Evolutionary conservation across 2,329 filamentous ascomycete species (phyloP).

Genomic region (Cercospora sp.): DNA sequence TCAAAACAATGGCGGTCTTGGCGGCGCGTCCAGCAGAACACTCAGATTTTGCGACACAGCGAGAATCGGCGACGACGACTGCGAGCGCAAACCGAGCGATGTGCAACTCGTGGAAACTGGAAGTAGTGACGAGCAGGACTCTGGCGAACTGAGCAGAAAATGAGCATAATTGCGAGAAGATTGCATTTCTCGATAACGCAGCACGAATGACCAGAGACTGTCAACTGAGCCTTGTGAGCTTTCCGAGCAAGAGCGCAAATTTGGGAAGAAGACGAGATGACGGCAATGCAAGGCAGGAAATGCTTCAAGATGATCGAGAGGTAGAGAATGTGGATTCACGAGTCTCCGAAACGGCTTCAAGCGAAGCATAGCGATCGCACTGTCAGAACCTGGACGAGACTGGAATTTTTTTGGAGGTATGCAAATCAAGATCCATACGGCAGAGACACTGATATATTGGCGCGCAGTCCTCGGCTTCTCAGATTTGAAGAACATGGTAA

Average conservation of each 20-base stretch:
- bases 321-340: not conserved
- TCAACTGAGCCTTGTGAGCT: not conserved
- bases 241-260: not conserved
- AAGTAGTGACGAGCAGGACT: not conserved
- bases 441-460: not conserved
- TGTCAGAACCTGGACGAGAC: not conserved
- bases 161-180: not conserved
- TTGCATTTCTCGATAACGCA: not conserved
- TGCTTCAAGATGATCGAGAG: not conserved
- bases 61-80: not conserved
- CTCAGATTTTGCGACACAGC: not conserved
- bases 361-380: not conserved
- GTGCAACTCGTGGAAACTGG: not conserved
- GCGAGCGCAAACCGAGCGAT: not conserved
- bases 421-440: not conserved
- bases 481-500: not conserved
- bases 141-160: not conserved
- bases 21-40: not conserved
- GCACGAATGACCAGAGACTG: not conserved
- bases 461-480: not conserved
- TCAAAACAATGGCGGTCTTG: conserved; percentile 12
- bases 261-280: not conserved
- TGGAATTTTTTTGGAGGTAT: not conserved
- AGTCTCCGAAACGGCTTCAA: not conserved
- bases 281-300: no score